Base-by-base conservation (phyloP, 202 grass and related monocot species). In the Panicum hallii region DNA sequence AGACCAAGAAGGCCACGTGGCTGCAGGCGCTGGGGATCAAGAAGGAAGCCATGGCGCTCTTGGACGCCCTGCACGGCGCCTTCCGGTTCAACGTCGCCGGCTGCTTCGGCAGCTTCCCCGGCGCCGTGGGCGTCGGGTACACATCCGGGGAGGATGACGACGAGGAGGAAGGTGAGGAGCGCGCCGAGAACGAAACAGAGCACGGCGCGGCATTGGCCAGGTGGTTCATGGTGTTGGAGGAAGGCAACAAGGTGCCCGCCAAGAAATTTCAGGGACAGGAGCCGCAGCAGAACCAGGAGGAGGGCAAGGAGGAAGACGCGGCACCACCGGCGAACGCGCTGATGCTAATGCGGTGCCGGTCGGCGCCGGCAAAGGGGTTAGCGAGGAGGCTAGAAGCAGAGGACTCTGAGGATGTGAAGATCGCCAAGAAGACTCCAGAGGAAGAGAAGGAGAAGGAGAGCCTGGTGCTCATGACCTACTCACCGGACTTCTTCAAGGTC, bases 171-270 rank as follows among this genome's bases (percentile, higher is more conserved):
- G 84, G 86, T 7, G 87, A 56, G 44, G 78, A 20, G 22, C 75
- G 13, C 13, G 63, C 66, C 53, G 82, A 85, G 60, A 90, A 89
- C 79, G 67, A 82, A 44, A 22, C 81, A 34, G 81, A 87, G 67
- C 84, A 87, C 58, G 79, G 63, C 14, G 89, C 74, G 9, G 89
- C 90, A 49, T 67, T 97, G 90, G 69, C 94, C 3, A 94, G 90
- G 79, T 97, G 94, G 94, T 94, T 97, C 83, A 97, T 94, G 94
- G 85, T 92, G 22, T 49, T 97, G 2, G 92, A 97, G 85, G 77
- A 94, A 81, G 85, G 42, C 7, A 93, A 81, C 60, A 86, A 63
- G 47, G 48, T 22, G 67, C 79, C 67, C 17, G 52, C 19, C 34
- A 93, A 20, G 80, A 91, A 38, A 13, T 22, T 66, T 20, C 67